Evolutionary conservation across 1,139 yeast species (phyloP), one percentile per base, ranked within the genome.

Genomic region (Schizosaccharomyces versatilis): DNA sequence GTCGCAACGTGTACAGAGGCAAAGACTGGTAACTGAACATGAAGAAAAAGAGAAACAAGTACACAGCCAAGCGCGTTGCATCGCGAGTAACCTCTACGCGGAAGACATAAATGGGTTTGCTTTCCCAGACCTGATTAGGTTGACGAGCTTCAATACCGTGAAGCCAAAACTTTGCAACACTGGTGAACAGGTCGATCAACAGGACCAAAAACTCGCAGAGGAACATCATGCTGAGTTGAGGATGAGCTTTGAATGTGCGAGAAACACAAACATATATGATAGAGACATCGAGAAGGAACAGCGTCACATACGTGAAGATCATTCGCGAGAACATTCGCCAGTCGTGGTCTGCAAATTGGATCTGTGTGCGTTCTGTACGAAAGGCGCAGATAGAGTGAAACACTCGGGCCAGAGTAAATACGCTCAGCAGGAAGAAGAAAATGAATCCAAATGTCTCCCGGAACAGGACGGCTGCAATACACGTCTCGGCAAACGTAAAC

Each of bases 201-300:
- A 81, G 71, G 54, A 83, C 69, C 5, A 84, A 80, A 65, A 81
- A 81, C 61, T 84, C 93, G 65, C 84, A 80, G 0, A 90, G 90
- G 67, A 84, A 80, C 67, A 69, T 66, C 74, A 62, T 72, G 80
- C 71, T 79, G 63, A 66, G 64, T 65, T 76, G 68, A 65, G 77
- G 66, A 62, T 70, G 66, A 12, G 60, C 60, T 2, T 59, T 51
- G 59, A 78, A 74, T 2, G 80, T 75, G 60, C 78, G 81, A 60
- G 75, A 76, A 10, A 79, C 76, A 60, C 84, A 75, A 52, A 74
- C 69, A 55, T 71, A 71, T 38, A 84, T 76, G 57, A 79, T 66
- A 36, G 70, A 63, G 58, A 73, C 68, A 65, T 84, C 94, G 19
- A 74, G 59, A 10, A 67, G 63, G 8, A 75, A 64, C 51, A 81